Percentiles rank a stretch among this genome's conserved stretches.
These are phyloP conservation scores for Boletus fagicola DNA, from an alignment of 768 basidiomycete species.

Conservation along the genomic window DNA sequence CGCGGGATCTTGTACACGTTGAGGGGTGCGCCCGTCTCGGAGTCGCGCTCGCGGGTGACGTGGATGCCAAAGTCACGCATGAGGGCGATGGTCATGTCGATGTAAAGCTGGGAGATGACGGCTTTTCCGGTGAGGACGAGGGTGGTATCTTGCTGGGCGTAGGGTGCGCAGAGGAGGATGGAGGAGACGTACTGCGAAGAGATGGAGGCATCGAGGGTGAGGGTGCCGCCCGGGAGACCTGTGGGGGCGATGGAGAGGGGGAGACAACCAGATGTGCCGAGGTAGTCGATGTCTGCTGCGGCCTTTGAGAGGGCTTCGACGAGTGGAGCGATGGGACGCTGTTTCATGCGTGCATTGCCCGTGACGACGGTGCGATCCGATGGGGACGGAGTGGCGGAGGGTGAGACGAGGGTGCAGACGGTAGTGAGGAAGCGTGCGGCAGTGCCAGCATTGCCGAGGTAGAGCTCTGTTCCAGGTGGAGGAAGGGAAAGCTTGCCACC, in stretches of 20 bases:
- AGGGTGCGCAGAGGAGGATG: slow-evolving; percentile 94
- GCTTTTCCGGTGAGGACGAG: slow-evolving; percentile 91
- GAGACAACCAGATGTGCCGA: slow-evolving; percentile 80
- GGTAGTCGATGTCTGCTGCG: slow-evolving; percentile 72
- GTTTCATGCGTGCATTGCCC: slow-evolving; percentile 98
- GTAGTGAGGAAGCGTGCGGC: slow-evolving; percentile 97
- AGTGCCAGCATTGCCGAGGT: slow-evolving; percentile 96
- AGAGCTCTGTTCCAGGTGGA: slow-evolving; percentile 78
- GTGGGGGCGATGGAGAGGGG: slow-evolving; percentile 82
- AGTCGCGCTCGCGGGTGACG: slow-evolving; percentile 65
- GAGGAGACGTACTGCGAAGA: slow-evolving; percentile 99
- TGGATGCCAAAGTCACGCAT: slow-evolving; percentile 89
- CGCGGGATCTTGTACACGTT: slow-evolving; percentile 89
- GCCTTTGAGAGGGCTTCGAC: slow-evolving; percentile 86
- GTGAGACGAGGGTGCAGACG: slow-evolving; percentile 85
- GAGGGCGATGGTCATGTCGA: slow-evolving; percentile 99
- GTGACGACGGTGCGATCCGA: slow-evolving; percentile 75
- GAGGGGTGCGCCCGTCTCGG: slow-evolving; percentile 55
- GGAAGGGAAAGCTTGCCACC: slow-evolving; percentile 78
- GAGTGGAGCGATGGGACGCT: slow-evolving; percentile 93
- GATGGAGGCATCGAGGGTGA: slow-evolving; percentile 89
- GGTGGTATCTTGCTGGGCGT: slow-evolving; percentile 77
- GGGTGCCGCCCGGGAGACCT: slow-evolving; percentile 77
- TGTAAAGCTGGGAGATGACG: slow-evolving; percentile 98
- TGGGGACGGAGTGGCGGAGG: slow-evolving; percentile 34